Evolutionary conservation across 2,329 filamentous ascomycete species (phyloP), one percentile per base, ranked within the genome.

Genomic region (Mycosphaerella arachidis): DNA sequence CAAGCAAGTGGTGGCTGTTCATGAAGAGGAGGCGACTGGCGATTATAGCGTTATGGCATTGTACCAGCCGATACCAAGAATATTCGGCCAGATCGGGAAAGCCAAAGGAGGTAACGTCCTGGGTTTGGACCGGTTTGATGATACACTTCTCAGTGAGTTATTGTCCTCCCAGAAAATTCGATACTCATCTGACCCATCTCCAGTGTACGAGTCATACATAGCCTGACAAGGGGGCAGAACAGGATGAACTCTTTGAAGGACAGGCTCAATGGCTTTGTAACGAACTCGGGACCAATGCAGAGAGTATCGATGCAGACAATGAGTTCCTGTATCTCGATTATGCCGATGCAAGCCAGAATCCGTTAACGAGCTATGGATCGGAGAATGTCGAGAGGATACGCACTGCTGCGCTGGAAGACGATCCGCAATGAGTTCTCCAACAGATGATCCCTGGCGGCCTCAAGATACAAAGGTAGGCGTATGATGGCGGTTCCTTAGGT

Each of bases 41-140:
- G 51, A 59, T 31, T 62, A 48, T 33, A 52, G 48, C 8, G 30
- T 57, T 12, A 35, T 55, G 37, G 53, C 59, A 20, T 53, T 63
- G 8, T 65, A 61, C 35, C 63, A 65, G 55, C 61, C 63, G 1
- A 53, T 65, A 8, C 61, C 63, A 55, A 68, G 68, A 9, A 69
- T 78, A 18, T 70, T 74, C 10, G 62, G 67, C 13, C 70, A 72
- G 48, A 66, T 67, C 51, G 73, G 74, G 8, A 71, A 71, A 7
- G 55, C 56, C n/a, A 59, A 59, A 48, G 63, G 63, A 16, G 60
- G 63, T 10, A 76, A 76, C 56, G 65, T 74, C 0, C 67, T 77
- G 0, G 75, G 73, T 4, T 66, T 77, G 4, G 63, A 70, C 56
- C 77, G 76, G 71, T 60, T 55, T 2, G 63, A 74, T 27, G 58